Conservation (phyloP, 371 early-diverging fungal species). For the Coemansia sp. region DNA sequence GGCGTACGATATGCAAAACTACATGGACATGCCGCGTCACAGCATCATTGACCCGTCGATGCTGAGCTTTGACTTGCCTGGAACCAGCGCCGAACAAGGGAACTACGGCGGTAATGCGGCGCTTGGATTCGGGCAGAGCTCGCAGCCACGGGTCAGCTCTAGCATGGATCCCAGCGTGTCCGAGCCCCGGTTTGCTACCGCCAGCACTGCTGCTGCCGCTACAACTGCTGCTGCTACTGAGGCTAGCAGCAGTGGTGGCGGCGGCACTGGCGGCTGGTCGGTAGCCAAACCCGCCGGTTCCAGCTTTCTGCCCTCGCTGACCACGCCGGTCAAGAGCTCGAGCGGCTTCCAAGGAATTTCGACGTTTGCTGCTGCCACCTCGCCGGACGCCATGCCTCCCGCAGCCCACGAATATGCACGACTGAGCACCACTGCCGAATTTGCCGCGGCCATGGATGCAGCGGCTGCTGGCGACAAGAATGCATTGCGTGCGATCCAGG, state of each 20-base stretch:
- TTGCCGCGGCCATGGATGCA: slow-evolving; percentile 39
- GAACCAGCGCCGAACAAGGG: slow-evolving; percentile 6
- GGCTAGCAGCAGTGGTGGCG: neutral
- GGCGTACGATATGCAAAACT: slow-evolving; percentile 26
- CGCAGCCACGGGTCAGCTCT: neutral
- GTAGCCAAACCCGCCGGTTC: slow-evolving; percentile 29
- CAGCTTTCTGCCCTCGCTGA: slow-evolving; percentile 17
- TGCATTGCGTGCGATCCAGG: slow-evolving; percentile 38
- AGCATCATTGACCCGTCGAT: slow-evolving; percentile 50
- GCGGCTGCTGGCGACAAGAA: slow-evolving; percentile 45
- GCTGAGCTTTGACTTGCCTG: slow-evolving; percentile 42
- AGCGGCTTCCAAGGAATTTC: slow-evolving; percentile 7
- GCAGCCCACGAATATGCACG: slow-evolving; percentile 18
- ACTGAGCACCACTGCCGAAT: slow-evolving; percentile 35
- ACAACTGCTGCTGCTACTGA: neutral
- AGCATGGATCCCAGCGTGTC: no score
- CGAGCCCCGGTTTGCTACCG: neutral
- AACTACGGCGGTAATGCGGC: slow-evolving; percentile 9
- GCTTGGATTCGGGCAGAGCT: slow-evolving; percentile 3
- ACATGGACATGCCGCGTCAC: slow-evolving; percentile 44
- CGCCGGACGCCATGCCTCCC: neutral
- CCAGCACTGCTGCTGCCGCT: neutral
- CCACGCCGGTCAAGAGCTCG: neutral
- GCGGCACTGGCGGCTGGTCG: slow-evolving; percentile 27
- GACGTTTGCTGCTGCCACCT: slow-evolving; percentile 10